Conservation (phyloP, 2,329 filamentous ascomycete genomes). For the Trichophaea hybrida region DNA sequence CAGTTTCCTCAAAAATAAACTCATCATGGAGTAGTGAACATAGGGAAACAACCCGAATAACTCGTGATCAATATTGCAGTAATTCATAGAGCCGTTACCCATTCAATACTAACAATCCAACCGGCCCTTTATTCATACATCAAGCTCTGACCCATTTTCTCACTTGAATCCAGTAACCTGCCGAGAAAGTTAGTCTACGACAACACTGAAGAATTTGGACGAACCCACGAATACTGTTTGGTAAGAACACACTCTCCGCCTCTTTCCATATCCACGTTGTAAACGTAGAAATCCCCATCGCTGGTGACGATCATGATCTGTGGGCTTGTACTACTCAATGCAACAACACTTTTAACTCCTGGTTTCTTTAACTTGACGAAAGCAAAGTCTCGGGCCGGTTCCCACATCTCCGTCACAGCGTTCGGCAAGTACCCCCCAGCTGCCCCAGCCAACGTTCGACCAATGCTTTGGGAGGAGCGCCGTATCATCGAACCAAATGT, state of each 20-base stretch:
- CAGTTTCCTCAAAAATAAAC: too few species aligned
- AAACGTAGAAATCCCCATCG: slow-evolving; percentile 88
- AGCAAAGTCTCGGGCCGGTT: slow-evolving; percentile 85
- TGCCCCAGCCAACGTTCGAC: slow-evolving; percentile 72
- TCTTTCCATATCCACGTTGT: slow-evolving; percentile 85
- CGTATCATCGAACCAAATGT: slow-evolving; percentile 81
- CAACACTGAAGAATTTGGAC: not conserved
- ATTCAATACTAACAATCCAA: too few species aligned
- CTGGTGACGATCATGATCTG: slow-evolving; percentile 98
- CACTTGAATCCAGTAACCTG: slow-evolving; percentile 23
- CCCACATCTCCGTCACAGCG: slow-evolving; percentile 95
- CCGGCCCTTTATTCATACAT: slow-evolving; percentile 17
- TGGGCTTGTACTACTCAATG: slow-evolving; percentile 85
- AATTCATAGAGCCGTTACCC: too few species aligned
- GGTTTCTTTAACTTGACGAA: slow-evolving; percentile 80
- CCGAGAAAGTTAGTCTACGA: not conserved
- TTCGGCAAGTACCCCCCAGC: slow-evolving; percentile 85
- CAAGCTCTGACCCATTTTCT: slow-evolving; percentile 23
- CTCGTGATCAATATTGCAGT: too few species aligned
- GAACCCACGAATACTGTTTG: slow-evolving; percentile 79
- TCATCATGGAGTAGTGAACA: too few species aligned
- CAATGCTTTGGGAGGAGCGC: slow-evolving; percentile 88
- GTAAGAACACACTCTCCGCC: slow-evolving; percentile 84
- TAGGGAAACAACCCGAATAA: too few species aligned
- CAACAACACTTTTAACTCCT: slow-evolving; percentile 62